These are phyloP conservation scores for Penicillium sp. DNA, from an alignment of 2,329 filamentous ascomycete genomes.

Conservation along the genomic window DNA sequence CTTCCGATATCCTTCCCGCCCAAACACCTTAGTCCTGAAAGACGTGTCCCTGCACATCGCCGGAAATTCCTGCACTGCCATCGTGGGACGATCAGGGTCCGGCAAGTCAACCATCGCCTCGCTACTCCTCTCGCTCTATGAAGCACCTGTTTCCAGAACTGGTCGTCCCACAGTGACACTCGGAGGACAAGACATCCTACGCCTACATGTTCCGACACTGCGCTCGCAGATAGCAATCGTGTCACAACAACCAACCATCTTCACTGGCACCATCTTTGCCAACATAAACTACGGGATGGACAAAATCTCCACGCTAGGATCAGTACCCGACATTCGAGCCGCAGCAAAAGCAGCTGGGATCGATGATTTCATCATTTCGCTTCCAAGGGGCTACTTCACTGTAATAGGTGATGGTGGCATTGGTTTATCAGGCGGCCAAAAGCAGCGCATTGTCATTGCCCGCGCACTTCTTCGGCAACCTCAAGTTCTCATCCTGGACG, in stretches of 20 bases:
- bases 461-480: constrained; percentile 69
- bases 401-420: constrained; percentile 71
- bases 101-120: constrained; percentile 83
- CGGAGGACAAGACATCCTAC: constrained; percentile 52
- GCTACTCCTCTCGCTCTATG: constrained; percentile 69
- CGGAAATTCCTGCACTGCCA: constrained; percentile 63
- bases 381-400: constrained; percentile 69
- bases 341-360: constrained; percentile 58
- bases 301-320: constrained; percentile 50
- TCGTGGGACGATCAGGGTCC: constrained; percentile 81
- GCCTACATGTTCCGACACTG: constrained; percentile 56
- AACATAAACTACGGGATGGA: constrained; percentile 71
- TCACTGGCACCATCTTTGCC: constrained; percentile 40
- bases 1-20: constrained; percentile 67
- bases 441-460: constrained; percentile 75
- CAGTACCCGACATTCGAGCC: constrained; percentile 47
- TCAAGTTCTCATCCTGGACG: constrained; percentile 72
- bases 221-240: constrained; percentile 60
- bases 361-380: constrained; percentile 68
- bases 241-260: constrained; percentile 61
- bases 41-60: constrained; percentile 63
- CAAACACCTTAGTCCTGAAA: constrained; percentile 53
- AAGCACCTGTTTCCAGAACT: constrained; percentile 26
- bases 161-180: constrained; percentile 47
- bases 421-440: constrained; percentile 72